Evolutionary conservation across 2,329 filamentous ascomycete genomes (phyloP), one percentile per base, ranked within the genome.

Genomic region (Fusarium annulatum): DNA sequence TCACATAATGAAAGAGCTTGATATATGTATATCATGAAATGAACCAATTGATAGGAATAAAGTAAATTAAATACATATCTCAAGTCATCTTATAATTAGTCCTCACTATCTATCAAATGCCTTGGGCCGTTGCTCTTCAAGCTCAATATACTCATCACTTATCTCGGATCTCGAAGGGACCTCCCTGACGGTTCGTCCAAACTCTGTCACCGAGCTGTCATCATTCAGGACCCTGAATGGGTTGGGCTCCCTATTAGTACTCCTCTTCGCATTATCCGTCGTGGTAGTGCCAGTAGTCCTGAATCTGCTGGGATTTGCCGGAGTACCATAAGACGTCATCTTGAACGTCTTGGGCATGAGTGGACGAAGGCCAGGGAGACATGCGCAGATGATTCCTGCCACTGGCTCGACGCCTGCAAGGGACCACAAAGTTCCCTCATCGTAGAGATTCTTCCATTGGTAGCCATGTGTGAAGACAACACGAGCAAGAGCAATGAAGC

Each of bases 301-400:
- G 28, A 65, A 65, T 42, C 63, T 41, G 21, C 60, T 64, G 3
- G 63, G 63, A 11, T 65, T 65, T 1, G 63, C 63, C 1, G 63
- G 48, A 36, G 60, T 65, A 3, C 60, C 60, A 1, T 65, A 65
- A 5, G 63, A 65, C 1, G 63, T 23, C 60, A 64, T 57, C 63
- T 65, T 65, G 10, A 65, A 64, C 3, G 63, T 65, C 63, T 65
- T 65, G 60, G 63, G 63, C 2, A 65, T 23, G 5, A 65, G 60
- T n/a, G 63, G 63, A 5, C 63, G 63, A 5, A 64, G 7, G 1
- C 63, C 63, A 21, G 63, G 63, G 11, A 65, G 63, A 9, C 63
- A 65, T 36, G 63, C 63, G 3, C 46, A 65, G 12, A 65, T 48
- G 3, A 65, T 65, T 0, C 63, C 63, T 41, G 63, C 34, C 7